Percentiles rank a stretch among this genome's conserved stretches.
Evolutionary conservation across 1,284 basidiomycete genomes (phyloP).

Genomic region (Exobasidium cylindrosporum): DNA sequence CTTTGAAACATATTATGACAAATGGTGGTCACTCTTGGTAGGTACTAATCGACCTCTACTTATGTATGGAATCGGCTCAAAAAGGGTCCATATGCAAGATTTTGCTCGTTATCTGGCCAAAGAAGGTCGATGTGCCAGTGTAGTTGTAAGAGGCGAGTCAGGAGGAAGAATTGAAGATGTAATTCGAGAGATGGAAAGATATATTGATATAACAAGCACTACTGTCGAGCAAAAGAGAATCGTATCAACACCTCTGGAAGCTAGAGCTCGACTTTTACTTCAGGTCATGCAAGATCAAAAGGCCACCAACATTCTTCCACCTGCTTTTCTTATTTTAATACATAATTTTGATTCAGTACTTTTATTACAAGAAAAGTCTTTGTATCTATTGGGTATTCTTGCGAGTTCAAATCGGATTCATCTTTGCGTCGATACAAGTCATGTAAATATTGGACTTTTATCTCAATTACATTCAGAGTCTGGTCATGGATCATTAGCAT

Average conservation of each 20-base stretch:
- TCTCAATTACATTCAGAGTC: not conserved
- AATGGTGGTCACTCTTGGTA: constrained; percentile 12
- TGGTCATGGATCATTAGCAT: not conserved
- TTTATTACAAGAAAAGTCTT: constrained; percentile 4
- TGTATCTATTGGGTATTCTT: constrained; percentile 1
- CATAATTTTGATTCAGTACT: constrained; percentile 5
- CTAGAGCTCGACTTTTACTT: not conserved
- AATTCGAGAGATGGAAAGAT: constrained; percentile 12
- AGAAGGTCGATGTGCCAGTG: constrained; percentile 4
- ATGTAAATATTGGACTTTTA: constrained; percentile 7
- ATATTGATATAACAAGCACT: not conserved
- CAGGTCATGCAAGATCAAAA: not conserved
- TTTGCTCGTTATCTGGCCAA: constrained; percentile 9
- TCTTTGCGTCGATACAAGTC: constrained; percentile 2
- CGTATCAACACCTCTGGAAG: not conserved
- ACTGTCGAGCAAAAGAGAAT: not conserved
- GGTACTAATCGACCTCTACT: constrained; percentile 6
- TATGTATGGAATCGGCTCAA: constrained; percentile 16
- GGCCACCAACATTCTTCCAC: not conserved
- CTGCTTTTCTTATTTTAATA: constrained; percentile 6
- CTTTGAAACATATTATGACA: constrained; percentile 7
- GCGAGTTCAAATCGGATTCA: constrained; percentile 1
- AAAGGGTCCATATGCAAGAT: constrained; percentile 8
- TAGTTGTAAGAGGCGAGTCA: constrained; percentile 9
- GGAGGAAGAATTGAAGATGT: constrained; percentile 14